These are phyloP conservation scores for Viridothelium virens DNA, from an alignment of 495 filamentous ascomycete species.

Conservation along the genomic window DNA sequence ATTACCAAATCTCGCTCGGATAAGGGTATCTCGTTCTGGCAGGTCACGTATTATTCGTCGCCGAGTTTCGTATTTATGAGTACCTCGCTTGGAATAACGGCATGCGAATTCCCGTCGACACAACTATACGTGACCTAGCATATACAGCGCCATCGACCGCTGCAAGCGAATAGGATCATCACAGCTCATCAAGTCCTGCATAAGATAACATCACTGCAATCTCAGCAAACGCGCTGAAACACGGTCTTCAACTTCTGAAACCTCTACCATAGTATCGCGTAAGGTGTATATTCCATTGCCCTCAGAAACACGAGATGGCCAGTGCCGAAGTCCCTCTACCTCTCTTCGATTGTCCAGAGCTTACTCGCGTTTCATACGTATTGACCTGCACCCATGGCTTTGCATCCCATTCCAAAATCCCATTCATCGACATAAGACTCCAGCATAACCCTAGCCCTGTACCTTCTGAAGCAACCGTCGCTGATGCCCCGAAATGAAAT, in stretches of 20 bases:
- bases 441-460: constrained; percentile 4
- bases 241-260: not conserved
- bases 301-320: no score
- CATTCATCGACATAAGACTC: not conserved
- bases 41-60: not conserved
- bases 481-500: constrained; percentile 1
- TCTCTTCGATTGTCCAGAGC: not conserved
- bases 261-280: not conserved
- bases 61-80: not conserved
- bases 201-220: not conserved
- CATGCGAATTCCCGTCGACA: not conserved
- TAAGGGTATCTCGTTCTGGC: not conserved
- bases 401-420: not conserved
- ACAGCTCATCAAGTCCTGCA: not conserved
- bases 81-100: not conserved
- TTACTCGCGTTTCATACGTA: not conserved
- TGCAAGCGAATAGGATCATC: not conserved
- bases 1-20: not conserved
- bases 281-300: no score
- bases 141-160: no score
- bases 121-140: no score
- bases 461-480: constrained; percentile 4
- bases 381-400: not conserved
- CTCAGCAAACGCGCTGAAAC: not conserved
- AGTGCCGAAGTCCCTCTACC: not conserved